phyloP scores from a whole-genome alignment of 1,284 basidiomycete species.

The Pascua guehoae region DNA sequence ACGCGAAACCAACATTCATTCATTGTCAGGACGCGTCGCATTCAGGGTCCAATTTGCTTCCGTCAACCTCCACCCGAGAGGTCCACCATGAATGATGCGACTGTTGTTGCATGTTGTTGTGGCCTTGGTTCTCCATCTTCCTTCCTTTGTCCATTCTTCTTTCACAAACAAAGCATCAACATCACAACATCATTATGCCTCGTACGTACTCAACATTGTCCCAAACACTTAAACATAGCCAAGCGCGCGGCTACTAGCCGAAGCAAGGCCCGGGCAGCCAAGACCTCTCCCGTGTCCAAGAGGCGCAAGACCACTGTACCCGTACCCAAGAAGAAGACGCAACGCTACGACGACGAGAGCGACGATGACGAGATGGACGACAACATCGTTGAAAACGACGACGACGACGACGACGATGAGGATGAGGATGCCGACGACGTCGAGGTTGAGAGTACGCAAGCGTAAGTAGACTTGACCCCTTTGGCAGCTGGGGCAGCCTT shows the following conservation, averaged over 20 bases:
- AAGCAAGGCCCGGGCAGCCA: neutral
- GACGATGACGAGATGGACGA: neutral
- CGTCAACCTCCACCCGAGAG: neutral
- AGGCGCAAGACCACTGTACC: neutral
- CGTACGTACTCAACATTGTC: neutral
- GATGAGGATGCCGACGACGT: no score
- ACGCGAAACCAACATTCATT: neutral
- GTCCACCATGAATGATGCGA: neutral
- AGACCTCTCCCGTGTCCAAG: neutral
- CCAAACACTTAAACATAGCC: neutral
- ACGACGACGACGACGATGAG: neutral
- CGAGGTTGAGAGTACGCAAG: no score
- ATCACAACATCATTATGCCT: neutral
- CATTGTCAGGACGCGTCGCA: conserved; percentile 2
- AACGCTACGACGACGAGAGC: neutral
- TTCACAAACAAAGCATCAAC: neutral
- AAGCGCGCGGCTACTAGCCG: neutral
- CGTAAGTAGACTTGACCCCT: no score
- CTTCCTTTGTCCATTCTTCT: neutral
- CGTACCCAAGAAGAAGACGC: neutral
- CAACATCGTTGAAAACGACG: neutral
- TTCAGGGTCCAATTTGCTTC: neutral
- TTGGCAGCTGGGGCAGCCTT: no score
- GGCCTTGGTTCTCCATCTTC: neutral
- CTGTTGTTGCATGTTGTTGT: neutral